A percentile compares a stretch with the other conserved stretches of the same genome.
Evolutionary conservation across 2,329 filamentous ascomycete species (phyloP).

Genomic region (Grosmannia serpens): DNA sequence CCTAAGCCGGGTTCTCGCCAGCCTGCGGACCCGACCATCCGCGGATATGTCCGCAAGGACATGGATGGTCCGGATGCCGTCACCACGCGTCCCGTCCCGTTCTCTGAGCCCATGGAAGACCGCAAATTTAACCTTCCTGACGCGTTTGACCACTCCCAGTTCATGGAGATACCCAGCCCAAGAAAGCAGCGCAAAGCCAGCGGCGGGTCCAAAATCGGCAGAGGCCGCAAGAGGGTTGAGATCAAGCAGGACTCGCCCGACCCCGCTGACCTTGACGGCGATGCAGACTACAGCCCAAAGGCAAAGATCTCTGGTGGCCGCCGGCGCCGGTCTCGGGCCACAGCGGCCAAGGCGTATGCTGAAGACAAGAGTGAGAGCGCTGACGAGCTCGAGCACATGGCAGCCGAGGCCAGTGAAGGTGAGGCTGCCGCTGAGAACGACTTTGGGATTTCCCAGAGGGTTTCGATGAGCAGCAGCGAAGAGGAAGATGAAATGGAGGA

Average conservation of each 20-base stretch:
- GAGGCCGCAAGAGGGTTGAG: neutral
- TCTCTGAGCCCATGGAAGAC: conserved; percentile 21
- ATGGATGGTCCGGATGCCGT: conserved; percentile 13
- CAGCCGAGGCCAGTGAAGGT: neutral
- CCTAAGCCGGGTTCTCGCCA: conserved; percentile 16
- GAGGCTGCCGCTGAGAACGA: neutral
- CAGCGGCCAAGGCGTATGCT: neutral
- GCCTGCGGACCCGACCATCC: conserved; percentile 16
- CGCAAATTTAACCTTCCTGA: conserved; percentile 20
- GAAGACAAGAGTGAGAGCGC: neutral
- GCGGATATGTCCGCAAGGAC: conserved; percentile 22
- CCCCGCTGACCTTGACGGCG: conserved; percentile 6
- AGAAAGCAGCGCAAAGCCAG: neutral
- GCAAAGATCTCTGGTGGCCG: neutral
- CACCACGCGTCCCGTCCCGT: conserved; percentile 20
- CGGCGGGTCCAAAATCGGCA: neutral
- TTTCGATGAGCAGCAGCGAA: neutral
- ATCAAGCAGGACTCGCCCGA: conserved; percentile 1
- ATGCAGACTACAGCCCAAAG: conserved; percentile 8
- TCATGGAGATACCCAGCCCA: neutral
- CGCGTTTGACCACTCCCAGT: neutral
- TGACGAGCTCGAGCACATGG: neutral
- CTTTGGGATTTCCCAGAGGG: neutral
- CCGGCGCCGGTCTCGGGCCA: neutral
- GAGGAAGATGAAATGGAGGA: neutral